These are phyloP conservation scores for Globisporangium megalacanthum DNA, from an alignment of 352 stramenopile species.

Conservation along the genomic window DNA sequence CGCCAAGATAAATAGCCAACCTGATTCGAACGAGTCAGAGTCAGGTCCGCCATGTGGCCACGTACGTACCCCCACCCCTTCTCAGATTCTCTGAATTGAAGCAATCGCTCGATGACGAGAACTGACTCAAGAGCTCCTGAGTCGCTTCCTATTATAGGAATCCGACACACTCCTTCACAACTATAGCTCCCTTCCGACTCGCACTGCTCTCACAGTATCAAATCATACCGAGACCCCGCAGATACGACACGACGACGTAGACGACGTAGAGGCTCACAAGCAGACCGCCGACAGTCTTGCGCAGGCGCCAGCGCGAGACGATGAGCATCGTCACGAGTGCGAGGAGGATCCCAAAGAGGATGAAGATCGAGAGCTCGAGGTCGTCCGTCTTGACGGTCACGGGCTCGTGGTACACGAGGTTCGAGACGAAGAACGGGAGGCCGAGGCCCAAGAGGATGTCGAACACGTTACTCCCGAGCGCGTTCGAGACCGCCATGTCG, in stretches of 20 bases:
- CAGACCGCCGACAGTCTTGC: slow-evolving; percentile 31
- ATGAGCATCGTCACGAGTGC: slow-evolving; percentile 49
- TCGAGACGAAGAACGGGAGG: slow-evolving; percentile 75
- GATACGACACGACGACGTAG: slow-evolving; percentile 59
- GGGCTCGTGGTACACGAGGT: slow-evolving; percentile 54
- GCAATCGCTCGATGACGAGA: too few relatives aligned
- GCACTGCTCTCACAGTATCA: slow-evolving; percentile 11
- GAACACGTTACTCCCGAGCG: slow-evolving; percentile 82
- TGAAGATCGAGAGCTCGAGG: slow-evolving; percentile 55
- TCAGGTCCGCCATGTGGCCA: too few relatives aligned
- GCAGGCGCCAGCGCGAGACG: slow-evolving; percentile 44
- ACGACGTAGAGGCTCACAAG: slow-evolving; percentile 39
- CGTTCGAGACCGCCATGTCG: slow-evolving; percentile 82
- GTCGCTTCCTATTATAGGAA: too few relatives aligned
- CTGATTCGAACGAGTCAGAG: too few relatives aligned
- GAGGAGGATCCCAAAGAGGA: slow-evolving; percentile 57
- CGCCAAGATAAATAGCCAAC: too few relatives aligned
- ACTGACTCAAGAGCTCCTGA: too few relatives aligned
- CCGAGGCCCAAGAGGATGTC: slow-evolving; percentile 78
- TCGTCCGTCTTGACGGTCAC: slow-evolving; percentile 46
- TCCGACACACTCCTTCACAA: too few relatives aligned
- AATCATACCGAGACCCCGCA: slow-evolving; percentile 46
- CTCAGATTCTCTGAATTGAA: not conserved
- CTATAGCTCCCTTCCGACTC: not conserved
- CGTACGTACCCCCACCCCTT: too few relatives aligned